Evolutionary conservation across 139 green algal species (phyloP).

Genomic region (Monoraphidium neglectum): DNA sequence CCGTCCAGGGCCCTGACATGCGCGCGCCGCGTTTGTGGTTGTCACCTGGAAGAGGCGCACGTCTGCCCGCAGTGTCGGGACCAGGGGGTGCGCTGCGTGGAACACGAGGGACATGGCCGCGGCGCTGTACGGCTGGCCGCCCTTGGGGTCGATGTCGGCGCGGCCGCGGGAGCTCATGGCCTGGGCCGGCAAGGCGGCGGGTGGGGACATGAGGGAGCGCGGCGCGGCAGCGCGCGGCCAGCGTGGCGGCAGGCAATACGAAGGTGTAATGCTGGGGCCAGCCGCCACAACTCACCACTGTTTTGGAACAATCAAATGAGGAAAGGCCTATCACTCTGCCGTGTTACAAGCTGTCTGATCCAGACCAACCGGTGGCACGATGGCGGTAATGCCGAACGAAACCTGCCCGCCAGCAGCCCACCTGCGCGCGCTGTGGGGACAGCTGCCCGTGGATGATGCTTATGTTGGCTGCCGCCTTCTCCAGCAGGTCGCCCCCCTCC

Average conservation of each 20-base stretch:
- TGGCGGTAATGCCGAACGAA: no score
- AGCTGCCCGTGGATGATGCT: constrained; percentile 75
- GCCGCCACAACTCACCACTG: no score
- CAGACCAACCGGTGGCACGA: no score
- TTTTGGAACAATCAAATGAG: no score
- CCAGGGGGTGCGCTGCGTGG: constrained; percentile 82
- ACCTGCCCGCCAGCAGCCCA: no score
- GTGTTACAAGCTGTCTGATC: no score
- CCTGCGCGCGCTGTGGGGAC: constrained; percentile 57
- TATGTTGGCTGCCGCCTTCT: constrained; percentile 93
- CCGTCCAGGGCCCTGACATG: no score
- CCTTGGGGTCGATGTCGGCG: constrained; percentile 60
- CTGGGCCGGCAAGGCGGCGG: neutral
- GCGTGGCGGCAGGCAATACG: neutral
- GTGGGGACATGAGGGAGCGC: no score
- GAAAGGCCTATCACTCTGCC: no score
- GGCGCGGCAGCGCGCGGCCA: neutral
- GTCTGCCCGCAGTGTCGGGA: constrained; percentile 95
- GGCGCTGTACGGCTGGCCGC: constrained; percentile 85
- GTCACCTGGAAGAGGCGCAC: constrained; percentile 91
- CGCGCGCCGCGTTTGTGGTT: no score
- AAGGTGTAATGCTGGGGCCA: neutral
- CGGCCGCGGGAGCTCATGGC: constrained; percentile 75
- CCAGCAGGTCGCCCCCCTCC: constrained; percentile 86
- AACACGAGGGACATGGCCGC: constrained; percentile 95